phyloP scores from a whole-genome alignment of 139 green algal species.

The Chlorella sorokiniana region DNA sequence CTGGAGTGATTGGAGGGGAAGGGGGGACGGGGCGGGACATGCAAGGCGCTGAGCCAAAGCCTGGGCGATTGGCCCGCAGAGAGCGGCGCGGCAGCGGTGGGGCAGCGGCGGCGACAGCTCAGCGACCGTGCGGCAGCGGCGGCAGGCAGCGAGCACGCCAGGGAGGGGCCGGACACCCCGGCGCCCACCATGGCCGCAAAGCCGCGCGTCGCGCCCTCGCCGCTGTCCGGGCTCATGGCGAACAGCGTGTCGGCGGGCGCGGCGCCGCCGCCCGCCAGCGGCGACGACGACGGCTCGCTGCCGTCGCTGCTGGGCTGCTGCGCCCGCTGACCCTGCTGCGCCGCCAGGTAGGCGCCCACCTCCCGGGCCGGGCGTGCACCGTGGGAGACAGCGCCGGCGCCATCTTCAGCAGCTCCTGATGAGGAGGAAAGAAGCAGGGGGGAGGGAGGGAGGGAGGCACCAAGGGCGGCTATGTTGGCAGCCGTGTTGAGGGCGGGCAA shows the following conservation, averaged over 20 bases:
- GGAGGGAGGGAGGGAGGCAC: not conserved
- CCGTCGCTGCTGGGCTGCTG: not conserved
- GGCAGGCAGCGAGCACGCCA: too few relatives aligned
- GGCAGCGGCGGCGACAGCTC: too few relatives aligned
- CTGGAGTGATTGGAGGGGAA: too few relatives aligned
- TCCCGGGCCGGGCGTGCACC: slow-evolving; percentile 40
- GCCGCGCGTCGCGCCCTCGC: not conserved
- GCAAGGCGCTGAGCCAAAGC: too few relatives aligned
- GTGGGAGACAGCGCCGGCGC: slow-evolving; percentile 22
- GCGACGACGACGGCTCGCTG: not conserved
- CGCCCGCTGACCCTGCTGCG: not conserved
- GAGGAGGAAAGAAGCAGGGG: too few relatives aligned
- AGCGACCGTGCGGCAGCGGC: too few relatives aligned
- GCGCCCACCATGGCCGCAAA: not conserved
- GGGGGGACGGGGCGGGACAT: not conserved
- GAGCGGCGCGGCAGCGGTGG: too few relatives aligned
- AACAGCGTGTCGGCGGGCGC: not conserved
- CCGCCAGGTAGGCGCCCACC: not conserved
- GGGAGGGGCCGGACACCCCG: too few relatives aligned
- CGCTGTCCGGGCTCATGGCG: slow-evolving; percentile 13
- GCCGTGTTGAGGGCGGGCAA: too few relatives aligned
- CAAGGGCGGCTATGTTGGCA: too few relatives aligned
- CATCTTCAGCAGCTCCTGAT: slow-evolving; percentile 31
- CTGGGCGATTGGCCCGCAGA: too few relatives aligned
- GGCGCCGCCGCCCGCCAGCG: not conserved